A percentile compares a stretch with the other conserved stretches of the same genome.
phyloP scores from a whole-genome alignment of 768 basidiomycete species.

The Collybiopsis confluens region DNA sequence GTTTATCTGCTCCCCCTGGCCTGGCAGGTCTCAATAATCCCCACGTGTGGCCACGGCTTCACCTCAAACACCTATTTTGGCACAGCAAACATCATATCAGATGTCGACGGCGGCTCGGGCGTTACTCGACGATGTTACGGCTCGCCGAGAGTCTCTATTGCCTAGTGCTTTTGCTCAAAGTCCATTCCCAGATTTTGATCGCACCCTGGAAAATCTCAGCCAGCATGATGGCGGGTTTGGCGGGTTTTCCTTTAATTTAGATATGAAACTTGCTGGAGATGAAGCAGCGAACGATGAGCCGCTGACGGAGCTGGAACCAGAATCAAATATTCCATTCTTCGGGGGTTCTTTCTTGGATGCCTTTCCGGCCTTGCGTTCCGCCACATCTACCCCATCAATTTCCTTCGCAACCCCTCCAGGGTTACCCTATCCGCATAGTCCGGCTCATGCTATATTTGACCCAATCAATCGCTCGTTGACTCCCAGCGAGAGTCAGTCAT shows the following conservation, averaged over 20 bases:
- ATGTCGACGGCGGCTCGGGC: slow-evolving; percentile 85
- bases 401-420: slow-evolving; percentile 50
- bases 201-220: slow-evolving; percentile 70
- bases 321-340: slow-evolving; percentile 52
- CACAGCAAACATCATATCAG: slow-evolving; percentile 70
- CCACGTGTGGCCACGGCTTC: slow-evolving; percentile 46
- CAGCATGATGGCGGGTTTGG: slow-evolving; percentile 56
- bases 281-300: slow-evolving; percentile 35
- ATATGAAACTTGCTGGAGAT: slow-evolving; percentile 64
- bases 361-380: slow-evolving; percentile 57
- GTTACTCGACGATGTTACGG: slow-evolving; percentile 78
- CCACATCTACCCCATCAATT: slow-evolving; percentile 23
- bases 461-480: slow-evolving; percentile 36
- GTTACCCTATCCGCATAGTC: slow-evolving; percentile 42
- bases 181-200: slow-evolving; percentile 88
- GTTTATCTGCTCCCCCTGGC: slow-evolving; percentile 56
- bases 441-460: slow-evolving; percentile 54
- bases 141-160: slow-evolving; percentile 58
- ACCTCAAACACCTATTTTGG: slow-evolving; percentile 45
- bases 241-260: slow-evolving; percentile 84
- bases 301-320: slow-evolving; percentile 49
- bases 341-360: slow-evolving; percentile 61
- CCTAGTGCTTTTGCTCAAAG: slow-evolving; percentile 38
- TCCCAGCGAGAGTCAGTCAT: slow-evolving; percentile 41
- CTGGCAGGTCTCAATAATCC: slow-evolving; percentile 37